These are phyloP conservation scores for Lactarius hatsudake DNA, from an alignment of 768 basidiomycete genomes.

Conservation along the genomic window DNA sequence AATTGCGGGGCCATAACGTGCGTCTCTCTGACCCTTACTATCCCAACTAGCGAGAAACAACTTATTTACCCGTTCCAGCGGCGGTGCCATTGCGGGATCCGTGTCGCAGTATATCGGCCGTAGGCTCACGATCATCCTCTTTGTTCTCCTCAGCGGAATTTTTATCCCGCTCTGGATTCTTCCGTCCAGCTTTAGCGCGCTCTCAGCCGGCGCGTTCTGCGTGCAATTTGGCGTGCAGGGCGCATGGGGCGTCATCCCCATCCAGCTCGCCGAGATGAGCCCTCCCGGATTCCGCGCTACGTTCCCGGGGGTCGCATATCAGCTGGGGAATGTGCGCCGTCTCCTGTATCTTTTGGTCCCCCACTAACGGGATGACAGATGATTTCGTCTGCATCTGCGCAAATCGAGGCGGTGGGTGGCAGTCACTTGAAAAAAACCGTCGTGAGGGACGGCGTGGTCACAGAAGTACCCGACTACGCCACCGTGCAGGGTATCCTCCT, in stretches of 20 bases:
- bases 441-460: slow-evolving; percentile 29
- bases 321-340: slow-evolving; percentile 38
- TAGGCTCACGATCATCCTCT: slow-evolving; percentile 42
- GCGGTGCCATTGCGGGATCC: slow-evolving; percentile 42
- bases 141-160: slow-evolving; percentile 35
- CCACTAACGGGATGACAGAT: slow-evolving; percentile 32
- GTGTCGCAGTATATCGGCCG: slow-evolving; percentile 45
- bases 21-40: slow-evolving; percentile 9
- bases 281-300: slow-evolving; percentile 50
- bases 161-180: slow-evolving; percentile 46
- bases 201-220: slow-evolving; percentile 48
- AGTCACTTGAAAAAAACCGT: slow-evolving; percentile 39
- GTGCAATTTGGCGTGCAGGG: slow-evolving; percentile 49
- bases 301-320: slow-evolving; percentile 46
- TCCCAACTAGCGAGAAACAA: slow-evolving; percentile 2
- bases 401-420: slow-evolving; percentile 50
- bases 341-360: neutral
- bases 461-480: slow-evolving; percentile 42
- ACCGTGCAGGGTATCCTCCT: slow-evolving; percentile 84
- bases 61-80: slow-evolving; percentile 23
- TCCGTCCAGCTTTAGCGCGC: slow-evolving; percentile 39
- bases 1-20: slow-evolving; percentile 35
- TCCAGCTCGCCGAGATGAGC: slow-evolving; percentile 47
- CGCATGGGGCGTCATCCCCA: slow-evolving; percentile 35
- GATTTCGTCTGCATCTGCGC: slow-evolving; percentile 45